Evolutionary conservation across 169 alveolate species (phyloP).

Genomic region (Cryptosporidium felis): DNA sequence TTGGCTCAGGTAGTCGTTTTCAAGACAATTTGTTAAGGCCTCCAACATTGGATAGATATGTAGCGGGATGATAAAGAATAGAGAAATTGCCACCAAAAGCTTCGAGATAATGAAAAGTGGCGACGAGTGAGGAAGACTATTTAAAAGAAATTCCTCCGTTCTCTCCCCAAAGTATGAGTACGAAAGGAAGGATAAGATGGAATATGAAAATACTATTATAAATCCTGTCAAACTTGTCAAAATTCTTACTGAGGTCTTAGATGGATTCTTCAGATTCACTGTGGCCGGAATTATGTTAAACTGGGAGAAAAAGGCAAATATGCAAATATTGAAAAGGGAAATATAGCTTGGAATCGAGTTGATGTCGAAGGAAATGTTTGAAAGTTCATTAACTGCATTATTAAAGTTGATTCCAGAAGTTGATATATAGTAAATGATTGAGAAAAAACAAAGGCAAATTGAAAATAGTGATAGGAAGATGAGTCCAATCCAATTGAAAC

Average conservation of each 20-base stretch:
- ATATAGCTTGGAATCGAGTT: background rate
- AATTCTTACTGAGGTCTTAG: conserved; percentile 4
- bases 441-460: conserved; percentile 26
- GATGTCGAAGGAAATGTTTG: background rate
- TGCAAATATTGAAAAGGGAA: conserved; percentile 52
- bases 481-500: conserved; percentile 50
- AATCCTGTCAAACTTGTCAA: conserved; percentile 46
- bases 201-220: conserved; percentile 43
- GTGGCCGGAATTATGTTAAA: conserved; percentile 54
- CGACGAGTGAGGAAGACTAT: background rate
- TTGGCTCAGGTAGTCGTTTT: conserved; percentile 13
- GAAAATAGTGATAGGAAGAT: conserved; percentile 10
- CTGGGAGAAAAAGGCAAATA: conserved; percentile 55
- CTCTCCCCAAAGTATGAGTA: conserved; percentile 13
- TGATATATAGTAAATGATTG: background rate
- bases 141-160: conserved; percentile 21
- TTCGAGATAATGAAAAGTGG: background rate
- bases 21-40: conserved; percentile 41
- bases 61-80: conserved; percentile 42
- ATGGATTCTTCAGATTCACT: conserved; percentile 11
- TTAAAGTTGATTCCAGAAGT: background rate
- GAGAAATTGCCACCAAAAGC: background rate
- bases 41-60: conserved; percentile 68
- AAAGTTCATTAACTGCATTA: background rate
- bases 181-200: conserved; percentile 1